phyloP scores from a whole-genome alignment of 2,329 filamentous ascomycete species.

The Pseudocercospora musae region DNA sequence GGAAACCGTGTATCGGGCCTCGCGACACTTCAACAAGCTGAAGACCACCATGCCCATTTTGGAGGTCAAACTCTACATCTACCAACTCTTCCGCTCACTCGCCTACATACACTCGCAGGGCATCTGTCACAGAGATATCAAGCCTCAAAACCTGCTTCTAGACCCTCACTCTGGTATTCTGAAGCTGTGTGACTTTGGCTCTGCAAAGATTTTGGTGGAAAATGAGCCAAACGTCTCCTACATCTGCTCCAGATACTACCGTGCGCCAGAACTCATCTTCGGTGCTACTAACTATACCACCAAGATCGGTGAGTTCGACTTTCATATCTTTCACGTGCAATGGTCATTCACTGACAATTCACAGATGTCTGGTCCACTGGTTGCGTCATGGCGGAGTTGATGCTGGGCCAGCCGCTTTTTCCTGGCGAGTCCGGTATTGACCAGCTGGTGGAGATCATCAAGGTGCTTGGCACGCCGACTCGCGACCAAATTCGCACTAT shows the following conservation, averaged over 20 bases:
- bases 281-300: conserved; percentile 99
- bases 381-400: conserved; percentile 98
- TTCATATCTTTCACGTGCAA: not conserved
- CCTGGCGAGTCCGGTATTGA: conserved; percentile 98
- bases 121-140: conserved; percentile 98
- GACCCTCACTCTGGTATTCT: conserved; percentile 88
- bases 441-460: conserved; percentile 98
- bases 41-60: conserved; percentile 99
- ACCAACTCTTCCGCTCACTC: conserved; percentile 96
- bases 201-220: conserved; percentile 96
- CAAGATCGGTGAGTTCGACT: conserved; percentile 81
- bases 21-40: conserved; percentile 99
- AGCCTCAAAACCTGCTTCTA: conserved; percentile 93
- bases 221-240: conserved; percentile 99
- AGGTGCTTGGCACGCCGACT: conserved; percentile 93
- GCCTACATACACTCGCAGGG: conserved; percentile 99
- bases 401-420: conserved; percentile 97
- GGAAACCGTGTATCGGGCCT: conserved; percentile 96
- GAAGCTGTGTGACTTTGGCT: conserved; percentile 98
- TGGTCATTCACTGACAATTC: conserved; percentile 15
- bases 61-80: conserved; percentile 99
- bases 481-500: conserved; percentile 98
- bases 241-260: conserved; percentile 98
- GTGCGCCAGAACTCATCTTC: conserved; percentile 96
- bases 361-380: conserved; percentile 98